Base-by-base conservation (phyloP, 148 eudicot species). In the Bassia scoparia region DNA sequence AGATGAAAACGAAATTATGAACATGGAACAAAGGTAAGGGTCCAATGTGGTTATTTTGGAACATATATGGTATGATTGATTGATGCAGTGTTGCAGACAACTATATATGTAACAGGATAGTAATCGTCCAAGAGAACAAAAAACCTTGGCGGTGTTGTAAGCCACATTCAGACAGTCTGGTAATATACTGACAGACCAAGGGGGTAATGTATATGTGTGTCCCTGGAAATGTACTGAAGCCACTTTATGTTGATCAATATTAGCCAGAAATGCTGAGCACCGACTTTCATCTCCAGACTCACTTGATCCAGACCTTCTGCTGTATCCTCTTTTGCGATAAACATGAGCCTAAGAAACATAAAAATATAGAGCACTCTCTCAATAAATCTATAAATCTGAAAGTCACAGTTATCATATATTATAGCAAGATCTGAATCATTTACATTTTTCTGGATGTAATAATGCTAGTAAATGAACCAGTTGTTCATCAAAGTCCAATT, bases 121-220 rank as follows among this genome's bases (percentile, higher is more conserved):
- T 18, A 59, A 70, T 35, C 48, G 26, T 59, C 58, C 27, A 70
- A 71, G 31, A 69, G 62, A 68, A 61, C 35, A n/a, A 81, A 76
- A 69, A 65, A 95, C 98, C 98, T 88, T 84, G 31, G 98, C 98
- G 33, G 93, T 91, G 81, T 86, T 95, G 83, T 87, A 91, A 81
- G 90, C 97, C 68, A 81, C 82, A 75, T 84, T 87, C 75, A 52
- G 79, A 89, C 98, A 95, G 86, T 95, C 97, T 63, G 98, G 98
- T 70, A 95, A 80, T 78, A 95, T 88, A 76, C 97, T 95, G 79
- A 95, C 98, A 50, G 98, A 95, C 98, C 98, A 95, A 43, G 98
- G 96, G 67, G 97, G 97, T 76, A 95, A 82, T 56, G 84, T 78
- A 77, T 86, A 95, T 67, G 66, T 63, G 20, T 75, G 88, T 70